A percentile compares a stretch with the other conserved stretches of the same genome.
Conservation (phyloP, 2,329 filamentous ascomycete species). For the Epicoccum nigrum region DNA sequence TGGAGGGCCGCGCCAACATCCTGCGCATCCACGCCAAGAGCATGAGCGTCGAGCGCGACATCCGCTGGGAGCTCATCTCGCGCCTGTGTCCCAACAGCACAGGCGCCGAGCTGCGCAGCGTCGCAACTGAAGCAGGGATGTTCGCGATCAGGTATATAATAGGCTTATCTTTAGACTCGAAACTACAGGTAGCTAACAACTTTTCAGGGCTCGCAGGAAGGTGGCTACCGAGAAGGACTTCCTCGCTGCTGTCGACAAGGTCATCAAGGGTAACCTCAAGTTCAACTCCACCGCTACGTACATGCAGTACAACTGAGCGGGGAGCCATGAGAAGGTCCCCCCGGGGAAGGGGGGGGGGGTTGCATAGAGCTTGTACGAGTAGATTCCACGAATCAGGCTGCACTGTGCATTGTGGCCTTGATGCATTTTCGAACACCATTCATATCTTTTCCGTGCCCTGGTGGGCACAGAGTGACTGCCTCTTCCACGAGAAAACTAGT, state of each 20-base stretch:
- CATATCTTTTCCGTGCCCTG: too few species aligned
- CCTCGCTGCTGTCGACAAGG: conserved; percentile 96
- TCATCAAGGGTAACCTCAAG: conserved; percentile 98
- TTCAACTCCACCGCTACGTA: conserved; percentile 99
- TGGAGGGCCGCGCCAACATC: conserved; percentile 96
- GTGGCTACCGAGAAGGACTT: conserved; percentile 99
- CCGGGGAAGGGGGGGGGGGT: background rate
- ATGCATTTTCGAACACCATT: conserved; percentile 5
- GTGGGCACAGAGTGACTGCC: too few species aligned
- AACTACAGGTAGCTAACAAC: too few species aligned
- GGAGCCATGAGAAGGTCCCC: conserved; percentile 6
- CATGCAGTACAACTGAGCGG: conserved; percentile 95
- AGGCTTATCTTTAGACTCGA: too few species aligned
- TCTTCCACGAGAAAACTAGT: too few species aligned
- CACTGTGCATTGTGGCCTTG: conserved; percentile 8
- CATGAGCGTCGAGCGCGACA: conserved; percentile 98
- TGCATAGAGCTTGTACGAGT: conserved; percentile 10
- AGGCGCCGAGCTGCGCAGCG: conserved; percentile 92
- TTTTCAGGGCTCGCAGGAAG: conserved; percentile 77
- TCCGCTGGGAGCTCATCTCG: conserved; percentile 98
- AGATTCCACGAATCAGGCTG: conserved; percentile 16
- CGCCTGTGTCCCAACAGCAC: conserved; percentile 96
- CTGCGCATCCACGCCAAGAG: conserved; percentile 98
- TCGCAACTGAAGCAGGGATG: conserved; percentile 98
- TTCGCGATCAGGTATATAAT: conserved; percentile 76